phyloP scores from a whole-genome alignment of 768 basidiomycete species.

The Lyophyllum decastes region DNA sequence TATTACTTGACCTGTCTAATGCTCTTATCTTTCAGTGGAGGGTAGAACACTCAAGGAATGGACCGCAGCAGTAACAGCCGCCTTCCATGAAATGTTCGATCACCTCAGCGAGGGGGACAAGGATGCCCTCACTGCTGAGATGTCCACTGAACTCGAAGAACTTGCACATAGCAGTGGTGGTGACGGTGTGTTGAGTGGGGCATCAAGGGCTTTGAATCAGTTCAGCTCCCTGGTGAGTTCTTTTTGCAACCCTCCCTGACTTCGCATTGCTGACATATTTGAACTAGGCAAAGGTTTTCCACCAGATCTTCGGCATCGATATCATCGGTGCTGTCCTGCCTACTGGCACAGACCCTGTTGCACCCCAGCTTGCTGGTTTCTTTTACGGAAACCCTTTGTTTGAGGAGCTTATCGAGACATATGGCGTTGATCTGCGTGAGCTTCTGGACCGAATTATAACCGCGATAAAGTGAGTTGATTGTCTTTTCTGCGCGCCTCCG shows the following conservation, averaged over 20 bases:
- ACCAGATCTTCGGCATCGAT: not conserved
- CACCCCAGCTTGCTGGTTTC: not conserved
- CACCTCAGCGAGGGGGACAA: not conserved
- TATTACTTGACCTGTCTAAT: not conserved
- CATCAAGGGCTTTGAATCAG: not conserved
- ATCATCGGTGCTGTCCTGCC: not conserved
- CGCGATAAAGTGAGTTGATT: not conserved
- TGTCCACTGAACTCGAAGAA: not conserved
- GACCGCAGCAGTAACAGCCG: not conserved
- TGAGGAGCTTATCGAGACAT: not conserved
- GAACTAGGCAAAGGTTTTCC: not conserved
- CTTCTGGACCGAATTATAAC: not conserved
- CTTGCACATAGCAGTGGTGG: not conserved
- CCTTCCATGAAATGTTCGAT: not conserved
- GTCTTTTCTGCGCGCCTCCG: too few relatives aligned
- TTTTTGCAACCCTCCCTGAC: not conserved
- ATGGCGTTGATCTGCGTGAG: not conserved
- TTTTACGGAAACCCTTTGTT: not conserved
- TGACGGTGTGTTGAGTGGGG: not conserved
- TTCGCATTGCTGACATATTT: not conserved
- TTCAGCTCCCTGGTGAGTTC: not conserved
- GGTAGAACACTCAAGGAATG: not conserved
- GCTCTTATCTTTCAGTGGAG: not conserved
- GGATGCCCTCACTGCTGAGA: not conserved
- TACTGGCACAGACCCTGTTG: not conserved